A percentile compares a stretch with the other conserved stretches of the same genome.
Evolutionary conservation across 2,329 filamentous ascomycete species (phyloP).

Genomic region (Zasmidium angulare): DNA sequence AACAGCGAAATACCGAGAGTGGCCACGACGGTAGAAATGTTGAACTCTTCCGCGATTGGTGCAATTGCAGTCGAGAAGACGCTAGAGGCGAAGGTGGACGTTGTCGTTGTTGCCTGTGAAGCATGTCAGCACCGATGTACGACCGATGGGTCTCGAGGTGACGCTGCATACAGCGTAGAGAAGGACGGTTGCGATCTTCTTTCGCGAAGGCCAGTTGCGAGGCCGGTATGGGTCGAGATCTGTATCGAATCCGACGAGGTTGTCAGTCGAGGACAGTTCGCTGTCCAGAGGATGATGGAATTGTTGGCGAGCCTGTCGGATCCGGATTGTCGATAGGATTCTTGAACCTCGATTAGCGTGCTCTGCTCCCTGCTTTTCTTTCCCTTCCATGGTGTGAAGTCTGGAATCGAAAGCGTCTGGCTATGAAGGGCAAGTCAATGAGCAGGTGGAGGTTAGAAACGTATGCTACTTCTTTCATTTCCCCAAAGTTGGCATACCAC

Average conservation of each 20-base stretch:
- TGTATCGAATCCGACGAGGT: background rate
- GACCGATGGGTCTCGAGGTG: background rate
- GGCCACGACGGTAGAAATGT: constrained; percentile 31
- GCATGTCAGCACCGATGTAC: background rate
- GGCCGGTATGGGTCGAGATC: background rate
- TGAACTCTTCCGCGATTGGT: constrained; percentile 45
- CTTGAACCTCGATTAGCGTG: background rate
- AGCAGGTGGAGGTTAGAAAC: too few species aligned
- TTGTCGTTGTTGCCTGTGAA: background rate
- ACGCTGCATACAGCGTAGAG: background rate
- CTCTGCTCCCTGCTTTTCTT: background rate
- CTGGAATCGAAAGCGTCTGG: too few species aligned
- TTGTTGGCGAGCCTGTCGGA: background rate
- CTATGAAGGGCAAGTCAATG: too few species aligned
- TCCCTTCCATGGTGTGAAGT: background rate
- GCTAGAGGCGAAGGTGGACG: background rate
- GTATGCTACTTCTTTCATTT: too few species aligned
- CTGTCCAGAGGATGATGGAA: background rate
- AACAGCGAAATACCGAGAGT: background rate
- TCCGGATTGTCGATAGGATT: background rate
- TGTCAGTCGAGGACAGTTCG: background rate
- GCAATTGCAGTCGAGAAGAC: background rate
- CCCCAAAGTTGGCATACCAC: too few species aligned
- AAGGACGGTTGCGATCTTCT: background rate
- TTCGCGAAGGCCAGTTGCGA: background rate